Conservation (phyloP, 441 rosid species). For the Populus hybrid region DNA sequence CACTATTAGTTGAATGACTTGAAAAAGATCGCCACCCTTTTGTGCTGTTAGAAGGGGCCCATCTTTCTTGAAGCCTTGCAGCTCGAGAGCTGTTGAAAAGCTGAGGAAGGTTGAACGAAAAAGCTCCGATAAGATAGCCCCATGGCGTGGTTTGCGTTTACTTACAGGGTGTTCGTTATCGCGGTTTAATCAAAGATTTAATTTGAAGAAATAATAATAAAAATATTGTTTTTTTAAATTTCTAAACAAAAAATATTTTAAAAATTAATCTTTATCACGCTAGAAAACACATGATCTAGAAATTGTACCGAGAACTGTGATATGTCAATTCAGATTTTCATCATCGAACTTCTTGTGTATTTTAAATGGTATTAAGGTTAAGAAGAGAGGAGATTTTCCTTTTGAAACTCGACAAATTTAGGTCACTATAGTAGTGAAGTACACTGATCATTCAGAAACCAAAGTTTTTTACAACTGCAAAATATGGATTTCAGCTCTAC, state of each 20-base stretch:
- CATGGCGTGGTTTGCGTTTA: background rate
- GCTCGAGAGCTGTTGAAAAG: background rate
- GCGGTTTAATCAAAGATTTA: too few relatives aligned
- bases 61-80: background rate
- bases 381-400: background rate
- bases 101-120: background rate
- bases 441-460: background rate
- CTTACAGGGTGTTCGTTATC: background rate
- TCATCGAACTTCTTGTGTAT: background rate
- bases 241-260: too few relatives aligned
- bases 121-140: background rate
- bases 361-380: background rate
- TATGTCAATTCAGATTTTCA: background rate
- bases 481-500: background rate
- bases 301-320: background rate
- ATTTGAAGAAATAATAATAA: too few relatives aligned
- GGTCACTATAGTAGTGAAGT: background rate
- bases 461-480: background rate
- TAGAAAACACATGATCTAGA: background rate
- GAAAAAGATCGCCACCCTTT: constrained; percentile 7
- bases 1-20: constrained; percentile 1
- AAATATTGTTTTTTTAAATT: too few relatives aligned
- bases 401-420: background rate
- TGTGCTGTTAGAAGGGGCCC: background rate
- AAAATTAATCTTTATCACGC: too few relatives aligned